Evolutionary conservation across 2,329 filamentous ascomycete genomes (phyloP).

Genomic region (Fusarium sp.): DNA sequence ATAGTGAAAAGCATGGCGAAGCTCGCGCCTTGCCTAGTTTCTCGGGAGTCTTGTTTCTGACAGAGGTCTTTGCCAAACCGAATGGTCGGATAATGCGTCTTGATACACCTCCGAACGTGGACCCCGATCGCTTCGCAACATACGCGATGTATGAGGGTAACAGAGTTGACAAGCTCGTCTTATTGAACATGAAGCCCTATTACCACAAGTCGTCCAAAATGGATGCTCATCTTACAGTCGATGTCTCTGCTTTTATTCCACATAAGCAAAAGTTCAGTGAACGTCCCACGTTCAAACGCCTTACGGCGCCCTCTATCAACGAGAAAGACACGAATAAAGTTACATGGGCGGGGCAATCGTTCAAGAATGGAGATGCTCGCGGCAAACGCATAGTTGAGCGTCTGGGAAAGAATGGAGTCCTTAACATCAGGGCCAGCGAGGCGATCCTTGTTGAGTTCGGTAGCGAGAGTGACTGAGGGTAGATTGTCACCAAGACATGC

Average conservation of each 20-base stretch:
- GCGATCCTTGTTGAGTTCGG: neutral
- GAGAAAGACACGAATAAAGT: conserved; percentile 15
- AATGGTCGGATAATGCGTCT: neutral
- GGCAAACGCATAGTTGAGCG: conserved; percentile 1
- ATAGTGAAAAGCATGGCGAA: conserved; percentile 27
- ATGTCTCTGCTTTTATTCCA: neutral
- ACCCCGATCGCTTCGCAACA: conserved; percentile 3
- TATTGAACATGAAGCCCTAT: conserved; percentile 12
- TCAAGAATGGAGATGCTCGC: conserved; percentile 17
- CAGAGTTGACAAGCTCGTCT: conserved; percentile 2
- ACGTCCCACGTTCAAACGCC: conserved; percentile 1
- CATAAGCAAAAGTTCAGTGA: too few species aligned
- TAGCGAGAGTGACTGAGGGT: too few species aligned
- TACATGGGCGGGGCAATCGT: conserved; percentile 25
- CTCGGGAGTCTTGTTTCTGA: conserved; percentile 28
- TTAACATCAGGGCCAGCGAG: conserved; percentile 9
- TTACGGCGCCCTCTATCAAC: conserved; percentile 16
- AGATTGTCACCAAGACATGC: too few species aligned
- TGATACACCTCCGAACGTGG: neutral
- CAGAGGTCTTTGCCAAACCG: conserved; percentile 28
- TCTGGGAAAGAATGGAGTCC: neutral
- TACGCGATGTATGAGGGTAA: conserved; percentile 12
- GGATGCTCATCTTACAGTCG: neutral
- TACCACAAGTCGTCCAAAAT: neutral
- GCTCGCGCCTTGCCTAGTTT: conserved; percentile 28